Evolutionary conservation across 2,329 filamentous ascomycete species (phyloP).

Genomic region (Passalora sequoiae): DNA sequence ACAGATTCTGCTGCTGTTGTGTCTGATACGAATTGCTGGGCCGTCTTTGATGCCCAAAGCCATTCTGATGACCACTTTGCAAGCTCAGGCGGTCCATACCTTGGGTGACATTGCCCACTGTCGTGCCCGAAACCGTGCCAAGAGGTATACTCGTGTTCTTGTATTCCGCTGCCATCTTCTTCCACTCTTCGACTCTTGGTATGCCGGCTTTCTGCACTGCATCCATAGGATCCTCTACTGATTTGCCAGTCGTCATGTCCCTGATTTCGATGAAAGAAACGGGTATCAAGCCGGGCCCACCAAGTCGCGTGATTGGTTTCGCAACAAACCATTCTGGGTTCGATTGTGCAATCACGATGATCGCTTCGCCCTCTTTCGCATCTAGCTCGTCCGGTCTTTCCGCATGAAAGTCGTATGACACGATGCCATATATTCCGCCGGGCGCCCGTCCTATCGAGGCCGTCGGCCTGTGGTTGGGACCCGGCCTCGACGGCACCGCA

Average conservation of each 20-base stretch:
- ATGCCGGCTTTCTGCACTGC: conserved; percentile 86
- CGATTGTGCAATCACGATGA: conserved; percentile 97
- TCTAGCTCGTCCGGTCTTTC: conserved; percentile 94
- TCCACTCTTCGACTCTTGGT: conserved; percentile 96
- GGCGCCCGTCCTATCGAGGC: conserved; percentile 48
- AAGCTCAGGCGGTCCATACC: conserved; percentile 74
- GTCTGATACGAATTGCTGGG: conserved; percentile 36
- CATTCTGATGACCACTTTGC: conserved; percentile 40
- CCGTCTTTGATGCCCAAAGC: conserved; percentile 27
- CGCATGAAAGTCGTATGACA: conserved; percentile 94
- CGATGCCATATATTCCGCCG: conserved; percentile 87
- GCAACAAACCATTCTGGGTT: conserved; percentile 99
- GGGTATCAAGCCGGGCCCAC: conserved; percentile 89
- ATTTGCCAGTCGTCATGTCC: conserved; percentile 82
- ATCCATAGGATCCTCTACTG: conserved; percentile 75
- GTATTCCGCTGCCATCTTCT: conserved; percentile 98
- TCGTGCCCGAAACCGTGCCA: conserved; percentile 62
- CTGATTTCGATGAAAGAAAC: conserved; percentile 95
- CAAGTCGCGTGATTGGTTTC: conserved; percentile 96
- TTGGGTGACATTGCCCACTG: conserved; percentile 51
- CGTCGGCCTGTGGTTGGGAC: conserved; percentile 26
- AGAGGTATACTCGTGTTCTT: conserved; percentile 98
- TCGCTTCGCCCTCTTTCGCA: conserved; percentile 89
- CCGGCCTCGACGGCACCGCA: conserved; percentile 24
- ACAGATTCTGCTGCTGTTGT: conserved; percentile 44